Evolutionary conservation across 2,329 filamentous ascomycete species (phyloP), one percentile per base, ranked within the genome.

Genomic region (Penicillium hesseltinei): DNA sequence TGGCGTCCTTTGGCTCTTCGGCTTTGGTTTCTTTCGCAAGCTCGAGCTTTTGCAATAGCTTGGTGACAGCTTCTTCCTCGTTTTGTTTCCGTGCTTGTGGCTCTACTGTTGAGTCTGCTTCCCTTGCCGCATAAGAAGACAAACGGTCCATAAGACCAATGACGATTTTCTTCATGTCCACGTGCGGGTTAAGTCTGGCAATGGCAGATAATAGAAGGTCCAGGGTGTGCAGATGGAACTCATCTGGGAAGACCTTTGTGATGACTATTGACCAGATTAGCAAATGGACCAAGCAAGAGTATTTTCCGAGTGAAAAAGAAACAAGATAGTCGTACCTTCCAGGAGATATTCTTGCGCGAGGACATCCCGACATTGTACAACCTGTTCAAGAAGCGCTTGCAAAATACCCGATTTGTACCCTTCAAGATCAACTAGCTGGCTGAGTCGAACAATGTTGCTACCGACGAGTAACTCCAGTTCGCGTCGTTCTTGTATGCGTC

Each of bases 161-260:
- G 10, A 99, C 93, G 57, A 99, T 99, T 46, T 90, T 90, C 78
- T 99, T 99, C 77, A 99, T 88, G 66, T 99, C 96, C 69, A 99
- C 94, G 70, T 97, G 91, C 0, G 93, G 94, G 69, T 99, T 97
- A 38, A 99, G 81, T 57, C 93, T 84, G 15, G 93, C 91, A 35
- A 96, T 96, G 7, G 94, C 94, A 9, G 89, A 94, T 35, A 99
- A 85, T 73, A 99, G 91, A 72, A 97, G 89, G 71, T 97, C 94
- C 33, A 99, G 84, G 0, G 94, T 99, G 72, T 99, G 92, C 23
- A 99, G 85, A 75, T 99, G 95, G 73, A 93, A 99, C 72, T 99
- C 94, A 76, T 99, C 94, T 0, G 94, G 94, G 79, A 99, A 99
- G 51, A 97, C 94, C 75, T 99, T 95, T 5, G 93, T 99, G 64